Evolutionary conservation across 2,329 filamentous ascomycete species (phyloP).

Genomic region (Biscogniauxia sp.): DNA sequence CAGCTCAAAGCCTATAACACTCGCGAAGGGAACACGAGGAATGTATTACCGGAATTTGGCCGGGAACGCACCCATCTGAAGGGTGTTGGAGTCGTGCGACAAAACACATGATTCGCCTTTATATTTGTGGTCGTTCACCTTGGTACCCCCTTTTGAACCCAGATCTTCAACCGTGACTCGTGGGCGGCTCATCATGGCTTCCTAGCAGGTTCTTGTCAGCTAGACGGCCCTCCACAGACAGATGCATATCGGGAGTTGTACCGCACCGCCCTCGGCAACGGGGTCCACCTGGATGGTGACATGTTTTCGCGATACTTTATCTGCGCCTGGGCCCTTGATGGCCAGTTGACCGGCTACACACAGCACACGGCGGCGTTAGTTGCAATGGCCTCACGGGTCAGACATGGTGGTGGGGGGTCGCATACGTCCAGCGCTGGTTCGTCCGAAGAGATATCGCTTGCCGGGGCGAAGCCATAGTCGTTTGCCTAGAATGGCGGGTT

Average conservation of each 20-base stretch:
- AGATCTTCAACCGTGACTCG: constrained; percentile 73
- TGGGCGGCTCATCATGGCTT: constrained; percentile 63
- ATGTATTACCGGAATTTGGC: constrained; percentile 55
- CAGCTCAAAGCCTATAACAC: neutral
- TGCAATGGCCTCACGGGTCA: constrained; percentile 8
- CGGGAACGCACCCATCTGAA: constrained; percentile 71
- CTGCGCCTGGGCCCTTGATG: constrained; percentile 60
- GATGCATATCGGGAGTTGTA: constrained; percentile 37
- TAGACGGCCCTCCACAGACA: neutral
- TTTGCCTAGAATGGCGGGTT: constrained; percentile 49
- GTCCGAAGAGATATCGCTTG: constrained; percentile 80
- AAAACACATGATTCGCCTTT: constrained; percentile 60
- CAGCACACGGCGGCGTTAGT: constrained; percentile 12
- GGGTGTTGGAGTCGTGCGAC: constrained; percentile 55
- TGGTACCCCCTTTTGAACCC: constrained; percentile 80
- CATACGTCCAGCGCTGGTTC: constrained; percentile 66
- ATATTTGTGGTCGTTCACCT: constrained; percentile 70
- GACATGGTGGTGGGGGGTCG: constrained; percentile 3
- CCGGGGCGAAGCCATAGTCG: constrained; percentile 83
- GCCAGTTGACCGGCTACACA: constrained; percentile 60
- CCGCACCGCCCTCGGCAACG: constrained; percentile 65
- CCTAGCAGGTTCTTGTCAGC: constrained; percentile 38
- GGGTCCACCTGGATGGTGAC: constrained; percentile 70
- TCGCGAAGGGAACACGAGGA: neutral
- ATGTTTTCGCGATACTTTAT: constrained; percentile 86